Evolutionary conservation across 108 stramenopile species (phyloP).

Genomic region (Nitzschia sp.): DNA sequence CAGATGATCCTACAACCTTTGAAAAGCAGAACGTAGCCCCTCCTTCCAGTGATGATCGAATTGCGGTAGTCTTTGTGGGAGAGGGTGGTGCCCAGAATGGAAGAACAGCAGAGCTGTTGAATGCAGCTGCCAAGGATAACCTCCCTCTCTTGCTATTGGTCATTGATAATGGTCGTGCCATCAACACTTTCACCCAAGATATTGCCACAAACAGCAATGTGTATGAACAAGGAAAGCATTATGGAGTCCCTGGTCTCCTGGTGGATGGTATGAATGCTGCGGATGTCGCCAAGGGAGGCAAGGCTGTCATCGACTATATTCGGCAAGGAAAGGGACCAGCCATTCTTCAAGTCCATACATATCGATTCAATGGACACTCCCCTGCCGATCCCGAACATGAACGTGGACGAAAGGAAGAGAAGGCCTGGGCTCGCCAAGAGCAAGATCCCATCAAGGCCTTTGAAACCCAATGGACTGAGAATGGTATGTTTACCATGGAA

Average conservation of each 20-base stretch:
- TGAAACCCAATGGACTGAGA: slow-evolving; percentile 77
- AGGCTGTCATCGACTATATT: slow-evolving; percentile 95
- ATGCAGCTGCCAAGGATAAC: slow-evolving; percentile 95
- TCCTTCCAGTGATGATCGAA: slow-evolving; percentile 85
- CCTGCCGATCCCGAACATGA: slow-evolving; percentile 99
- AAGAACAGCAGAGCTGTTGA: slow-evolving; percentile 93
- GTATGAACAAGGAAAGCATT: slow-evolving; percentile 92
- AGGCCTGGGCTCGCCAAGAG: slow-evolving; percentile 92
- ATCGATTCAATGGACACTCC: slow-evolving; percentile 97
- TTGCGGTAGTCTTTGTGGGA: slow-evolving; percentile 93
- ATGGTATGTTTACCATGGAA: slow-evolving; percentile 84
- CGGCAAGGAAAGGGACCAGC: slow-evolving; percentile 92
- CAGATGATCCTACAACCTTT: slow-evolving; percentile 61
- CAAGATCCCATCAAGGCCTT: slow-evolving; percentile 96
- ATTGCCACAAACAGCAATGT: slow-evolving; percentile 92
- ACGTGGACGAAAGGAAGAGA: slow-evolving; percentile 97
- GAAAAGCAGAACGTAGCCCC: slow-evolving; percentile 83
- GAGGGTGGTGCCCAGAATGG: slow-evolving; percentile 97
- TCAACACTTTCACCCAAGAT: slow-evolving; percentile 98
- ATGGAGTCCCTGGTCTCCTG: slow-evolving; percentile 91
- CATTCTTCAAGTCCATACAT: slow-evolving; percentile 96
- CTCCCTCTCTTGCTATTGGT: slow-evolving; percentile 90
- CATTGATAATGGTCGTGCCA: slow-evolving; percentile 98
- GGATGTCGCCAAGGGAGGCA: slow-evolving; percentile 93
- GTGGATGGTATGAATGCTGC: slow-evolving; percentile 90